phyloP scores from a whole-genome alignment of 805 yeast species.

The Wickerhamiella kurtzmanii region DNA sequence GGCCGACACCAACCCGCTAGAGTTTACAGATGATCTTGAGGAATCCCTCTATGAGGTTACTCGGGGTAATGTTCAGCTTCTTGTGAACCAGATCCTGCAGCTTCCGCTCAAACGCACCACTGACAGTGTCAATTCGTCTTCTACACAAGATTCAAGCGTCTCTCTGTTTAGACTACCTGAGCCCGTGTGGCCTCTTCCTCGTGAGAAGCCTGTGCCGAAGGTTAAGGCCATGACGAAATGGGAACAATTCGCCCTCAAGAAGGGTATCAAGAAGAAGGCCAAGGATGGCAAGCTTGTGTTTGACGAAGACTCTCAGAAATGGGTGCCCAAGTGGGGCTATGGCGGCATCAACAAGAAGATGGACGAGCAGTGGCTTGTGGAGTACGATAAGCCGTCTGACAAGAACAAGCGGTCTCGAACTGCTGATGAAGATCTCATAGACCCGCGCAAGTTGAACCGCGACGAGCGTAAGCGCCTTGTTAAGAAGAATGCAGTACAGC shows the following conservation, averaged over 20 bases:
- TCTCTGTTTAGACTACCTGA: conserved; percentile 76
- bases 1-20: conserved; percentile 81
- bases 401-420: conserved; percentile 26
- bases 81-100: conserved; percentile 80
- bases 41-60: conserved; percentile 49
- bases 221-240: conserved; percentile 86
- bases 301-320: conserved; percentile 80
- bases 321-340: conserved; percentile 99
- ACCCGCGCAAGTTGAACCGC: conserved; percentile 74
- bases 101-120: conserved; percentile 82
- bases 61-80: conserved; percentile 84
- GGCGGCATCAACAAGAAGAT: conserved; percentile 78
- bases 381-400: conserved; percentile 64
- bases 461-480: conserved; percentile 72
- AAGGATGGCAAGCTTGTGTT: conserved; percentile 79
- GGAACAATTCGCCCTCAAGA: conserved; percentile 92
- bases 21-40: conserved; percentile 38
- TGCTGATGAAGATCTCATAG: conserved; percentile 44
- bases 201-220: conserved; percentile 93
- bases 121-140: conserved; percentile 47
- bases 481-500: conserved; percentile 74
- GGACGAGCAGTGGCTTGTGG: conserved; percentile 92
- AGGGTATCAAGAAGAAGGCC: conserved; percentile 85
- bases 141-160: conserved; percentile 54
- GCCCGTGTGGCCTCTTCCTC: conserved; percentile 67